Evolutionary conservation across 2,329 filamentous ascomycete genomes (phyloP), one percentile per base, ranked within the genome.

Genomic region (Curvularia sp.): DNA sequence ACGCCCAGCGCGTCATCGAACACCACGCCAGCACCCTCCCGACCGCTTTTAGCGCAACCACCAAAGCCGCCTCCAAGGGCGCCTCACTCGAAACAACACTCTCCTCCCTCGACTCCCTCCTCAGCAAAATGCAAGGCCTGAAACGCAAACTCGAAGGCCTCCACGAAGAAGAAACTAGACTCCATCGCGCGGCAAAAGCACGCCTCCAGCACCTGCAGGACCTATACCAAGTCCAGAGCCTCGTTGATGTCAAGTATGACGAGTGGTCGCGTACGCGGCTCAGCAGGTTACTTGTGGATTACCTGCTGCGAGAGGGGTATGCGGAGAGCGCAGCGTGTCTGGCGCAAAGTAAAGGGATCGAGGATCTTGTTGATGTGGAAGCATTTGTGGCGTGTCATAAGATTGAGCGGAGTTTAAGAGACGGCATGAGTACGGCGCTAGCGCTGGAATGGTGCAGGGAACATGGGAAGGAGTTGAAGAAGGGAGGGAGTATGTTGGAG

Each of bases 181-280:
- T 97, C 13, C 91, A 96, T 72, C 83, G 83, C 6, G 89, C 96
- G 70, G 86, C 91, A 30, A 86, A 87, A 53, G 89, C 91, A 62
- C 87, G 95, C 31, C 88, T 96, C 58, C 82, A 85, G 26, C 93
- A 99, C 78, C 82, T 99, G 33, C 86, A 91, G 66, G 88, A 93
- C 66, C 83, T 99, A 4, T 92, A 95, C 76, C 79, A 85, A 44
- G 91, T 98, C 69, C 86, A 89, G 57, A 91, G 87, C 60, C 83
- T 97, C 61, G 90, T 92, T 52, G 95, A 99, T 75, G 92, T 96
- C 67, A 92, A 92, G 73, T 99, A 98, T 79, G 94, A 98, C 73
- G 83, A 86, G 57, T 99, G 95, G 95, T 92, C 90, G 60, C 86
- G 91, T 54, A 86, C 86, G 39, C 84, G 95, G 22, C 82, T 99